Base-by-base conservation (phyloP, 2,329 filamentous ascomycete genomes). In the Phyllosticta capitalensis region DNA sequence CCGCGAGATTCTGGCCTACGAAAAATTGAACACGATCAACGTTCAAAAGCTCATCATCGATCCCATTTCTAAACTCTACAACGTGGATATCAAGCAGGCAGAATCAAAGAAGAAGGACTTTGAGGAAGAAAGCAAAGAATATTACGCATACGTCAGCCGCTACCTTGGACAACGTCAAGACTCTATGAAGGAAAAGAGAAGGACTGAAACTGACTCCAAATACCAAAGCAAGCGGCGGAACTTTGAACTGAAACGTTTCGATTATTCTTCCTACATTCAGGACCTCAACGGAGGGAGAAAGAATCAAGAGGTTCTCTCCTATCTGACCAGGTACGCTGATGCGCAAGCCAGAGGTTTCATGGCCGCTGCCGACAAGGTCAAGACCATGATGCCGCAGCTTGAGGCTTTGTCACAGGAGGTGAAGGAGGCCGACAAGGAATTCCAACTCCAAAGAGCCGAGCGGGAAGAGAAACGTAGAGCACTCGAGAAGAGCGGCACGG, bases 221-320 rank as follows among this genome's bases (percentile, higher is more conserved):
- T 99, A 97, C 70, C 92, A 97, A 72, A 85, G 82, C 52, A 97
- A 97, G 77, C 84, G 92, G 65, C 86, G 90, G 52, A 96, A 91
- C 66, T 99, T 99, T 68, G 94, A 99, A 76, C 81, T 99, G 60
- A 96, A 95, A 76, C 87, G 95, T 9, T 99, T 99, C 68, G 95
- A 99, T 73, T 99, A 99, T 72, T 97, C 92, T 2, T 96, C 90
- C 14, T 99, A 97, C 70, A 95, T 99, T 89, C 92, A 97, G 68
- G 94, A 99, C 76, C 80, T 99, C n/a, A 94, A 97, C 64, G 94
- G 94, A 28, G 94, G 94, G n/a, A 87, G 94, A 63, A 99, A 97
- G 72, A 94, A 99, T 68, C 94, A 97, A 69, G 94, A 99, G 71
- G 89, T 99, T 4, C 75, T 99, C 28, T 97, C 92, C 1, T 89